Evolutionary conservation across 257 asterid genomes (phyloP), one percentile per base, ranked within the genome.

Genomic region (Solanum verrucosum): DNA sequence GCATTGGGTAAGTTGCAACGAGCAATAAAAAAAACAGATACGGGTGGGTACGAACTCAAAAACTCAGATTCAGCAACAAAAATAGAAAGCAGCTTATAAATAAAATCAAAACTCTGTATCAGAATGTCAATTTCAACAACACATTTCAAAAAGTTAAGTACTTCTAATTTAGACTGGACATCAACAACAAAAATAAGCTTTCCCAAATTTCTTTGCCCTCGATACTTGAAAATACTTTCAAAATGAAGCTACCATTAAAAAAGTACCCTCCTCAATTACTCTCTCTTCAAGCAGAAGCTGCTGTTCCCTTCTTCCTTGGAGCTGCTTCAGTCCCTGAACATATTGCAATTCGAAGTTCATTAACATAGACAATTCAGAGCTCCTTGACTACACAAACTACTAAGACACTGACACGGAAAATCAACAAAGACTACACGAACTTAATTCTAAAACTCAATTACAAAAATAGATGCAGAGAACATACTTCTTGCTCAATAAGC

Each of bases 291-390:
- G 94, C 91, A 86, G 98, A 92, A 44, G 93, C 93, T 70, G 95
- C 94, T 14, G 94, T 93, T 27, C 87, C 95, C 94, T 93, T 94
- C 92, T 94, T 93, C 98, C 98, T 94, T n/a, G 98, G 98, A 37
- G 98, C 98, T 86, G 98, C 98, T 92, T 95, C 89, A 72, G 98
- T 94, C 37, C 98, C 98, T 94, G 89, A 23, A 84, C 23, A 35
- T 15, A 67, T 25, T 52, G 88, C n/a, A 87, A 83, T 5, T 16
- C 27, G 15, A 15, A 77, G 16, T 73, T 89, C 59, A 89, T 44
- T 29, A 31, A 18, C 25, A 82, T 10, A 49, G 29, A 60, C 14
- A 31, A 46, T 29, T 5, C 11, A 46, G 40, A 27, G 67, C 83
- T 40, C 16, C 40, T 42, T 2, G 7, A 79, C 13, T 7, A 9